Conservation (phyloP, 371 early-diverging fungal genomes). For the Mucor racemosus region DNA sequence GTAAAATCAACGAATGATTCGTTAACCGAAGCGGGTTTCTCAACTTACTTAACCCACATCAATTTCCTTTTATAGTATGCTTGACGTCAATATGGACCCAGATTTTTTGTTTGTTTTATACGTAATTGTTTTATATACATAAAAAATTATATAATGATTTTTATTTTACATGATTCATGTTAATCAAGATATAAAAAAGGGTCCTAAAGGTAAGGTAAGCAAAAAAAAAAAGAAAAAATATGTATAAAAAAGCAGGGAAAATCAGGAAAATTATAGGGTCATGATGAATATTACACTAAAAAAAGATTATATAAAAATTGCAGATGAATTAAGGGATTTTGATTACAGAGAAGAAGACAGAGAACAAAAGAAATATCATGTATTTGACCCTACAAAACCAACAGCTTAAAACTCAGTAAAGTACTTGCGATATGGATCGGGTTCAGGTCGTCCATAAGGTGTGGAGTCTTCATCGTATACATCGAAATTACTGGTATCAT, state of each 20-base stretch:
- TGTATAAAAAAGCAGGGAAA: no score
- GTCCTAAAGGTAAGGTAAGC: no score
- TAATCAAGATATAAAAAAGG: neutral
- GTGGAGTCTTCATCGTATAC: constrained; percentile 79
- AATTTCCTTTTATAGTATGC: constrained; percentile 1
- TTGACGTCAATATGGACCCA: constrained; percentile 4
- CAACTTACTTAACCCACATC: constrained; percentile 7
- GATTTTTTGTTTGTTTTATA: neutral
- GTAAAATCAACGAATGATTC: constrained; percentile 3
- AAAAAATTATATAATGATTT: neutral
- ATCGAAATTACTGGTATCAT: constrained; percentile 94
- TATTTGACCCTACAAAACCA: neutral
- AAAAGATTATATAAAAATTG: neutral
- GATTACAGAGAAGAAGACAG: constrained; percentile 4
- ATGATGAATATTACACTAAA: neutral
- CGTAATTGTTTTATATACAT: neutral
- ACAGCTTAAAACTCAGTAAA: constrained; percentile 33
- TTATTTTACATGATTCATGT: constrained; percentile 4
- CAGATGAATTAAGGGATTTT: no score
- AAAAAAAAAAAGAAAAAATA: neutral
- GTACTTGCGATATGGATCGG: constrained; percentile 35
- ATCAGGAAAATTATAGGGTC: no score
- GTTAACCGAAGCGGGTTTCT: neutral
- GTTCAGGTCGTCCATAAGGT: constrained; percentile 44
- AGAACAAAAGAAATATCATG: neutral